Evolutionary conservation across 495 filamentous ascomycete species (phyloP).

Genomic region (Aspergillus bertholletiae): DNA sequence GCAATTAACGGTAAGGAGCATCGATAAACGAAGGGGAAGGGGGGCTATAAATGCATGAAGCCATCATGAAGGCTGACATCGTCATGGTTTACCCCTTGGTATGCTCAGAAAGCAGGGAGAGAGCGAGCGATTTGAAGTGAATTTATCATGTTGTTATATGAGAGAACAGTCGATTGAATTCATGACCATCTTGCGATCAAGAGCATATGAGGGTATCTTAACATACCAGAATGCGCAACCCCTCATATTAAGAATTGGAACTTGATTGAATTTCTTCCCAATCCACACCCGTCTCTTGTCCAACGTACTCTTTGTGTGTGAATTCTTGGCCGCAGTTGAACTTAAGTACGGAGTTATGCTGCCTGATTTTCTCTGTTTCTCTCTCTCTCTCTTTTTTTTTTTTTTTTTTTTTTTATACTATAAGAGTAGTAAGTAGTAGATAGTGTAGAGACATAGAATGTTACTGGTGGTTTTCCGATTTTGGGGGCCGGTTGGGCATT

Average conservation of each 20-base stretch:
- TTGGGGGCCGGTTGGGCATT: no score
- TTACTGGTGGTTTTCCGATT: no score
- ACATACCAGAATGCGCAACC: slow-evolving; percentile 6
- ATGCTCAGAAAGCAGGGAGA: not conserved
- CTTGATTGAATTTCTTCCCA: not conserved
- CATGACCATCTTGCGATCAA: not conserved
- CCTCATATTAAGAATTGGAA: slow-evolving; percentile 4
- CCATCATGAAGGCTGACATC: slow-evolving; percentile 8
- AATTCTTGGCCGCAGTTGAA: not conserved
- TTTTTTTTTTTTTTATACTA: not conserved
- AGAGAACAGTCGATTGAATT: not conserved
- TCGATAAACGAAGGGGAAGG: slow-evolving; percentile 5
- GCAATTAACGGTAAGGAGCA: slow-evolving; percentile 3
- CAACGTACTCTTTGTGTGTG: not conserved
- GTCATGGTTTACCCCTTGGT: slow-evolving; percentile 9
- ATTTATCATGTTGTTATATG: not conserved
- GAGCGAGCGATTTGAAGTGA: not conserved
- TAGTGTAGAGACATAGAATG: no score
- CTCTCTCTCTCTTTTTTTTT: not conserved
- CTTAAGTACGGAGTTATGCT: no score
- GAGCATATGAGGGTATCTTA: not conserved
- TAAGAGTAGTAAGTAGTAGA: no score
- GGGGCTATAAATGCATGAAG: slow-evolving; percentile 5
- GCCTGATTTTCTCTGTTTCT: not conserved
- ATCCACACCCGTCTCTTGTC: not conserved